phyloP scores from a whole-genome alignment of 257 asterid genomes.

The Solanum rostratum region DNA sequence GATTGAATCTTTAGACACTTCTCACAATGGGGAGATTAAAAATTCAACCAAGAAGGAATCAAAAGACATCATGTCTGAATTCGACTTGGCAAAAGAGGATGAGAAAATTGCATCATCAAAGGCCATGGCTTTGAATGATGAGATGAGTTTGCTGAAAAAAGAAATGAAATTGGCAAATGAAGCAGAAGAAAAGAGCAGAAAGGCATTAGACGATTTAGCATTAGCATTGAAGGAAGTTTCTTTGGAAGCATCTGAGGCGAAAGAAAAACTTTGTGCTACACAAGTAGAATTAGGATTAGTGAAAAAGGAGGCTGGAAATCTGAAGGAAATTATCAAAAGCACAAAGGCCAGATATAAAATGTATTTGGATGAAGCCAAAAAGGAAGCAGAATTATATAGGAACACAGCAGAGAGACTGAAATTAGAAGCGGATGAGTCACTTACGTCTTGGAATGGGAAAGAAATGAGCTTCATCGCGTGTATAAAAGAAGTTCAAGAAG shows the following conservation, averaged over 20 bases:
- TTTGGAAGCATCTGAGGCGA: conserved; percentile 31
- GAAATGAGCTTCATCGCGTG: conserved; percentile 65
- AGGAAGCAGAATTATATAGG: conserved; percentile 41
- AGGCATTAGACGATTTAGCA: conserved; percentile 83
- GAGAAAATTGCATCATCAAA: not conserved
- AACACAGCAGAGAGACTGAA: conserved; percentile 29
- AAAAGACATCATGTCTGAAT: conserved; percentile 7
- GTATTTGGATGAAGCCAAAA: conserved; percentile 26
- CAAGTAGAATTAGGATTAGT: not conserved
- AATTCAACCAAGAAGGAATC: not conserved
- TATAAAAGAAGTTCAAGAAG: conserved; percentile 62
- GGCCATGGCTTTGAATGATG: conserved; percentile 5
- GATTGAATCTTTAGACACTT: conserved; percentile 9
- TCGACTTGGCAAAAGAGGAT: conserved; percentile 16
- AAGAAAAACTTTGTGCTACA: conserved; percentile 1
- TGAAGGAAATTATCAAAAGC: conserved; percentile 23
- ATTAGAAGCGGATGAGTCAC: conserved; percentile 34
- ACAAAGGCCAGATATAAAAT: conserved; percentile 22
- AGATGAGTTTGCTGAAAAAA: conserved; percentile 26
- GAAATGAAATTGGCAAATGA: conserved; percentile 29
- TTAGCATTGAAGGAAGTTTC: conserved; percentile 66
- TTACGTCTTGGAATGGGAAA: conserved; percentile 72
- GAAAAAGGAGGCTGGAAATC: conserved; percentile 22
- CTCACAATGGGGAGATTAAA: not conserved
- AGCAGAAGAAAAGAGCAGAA: conserved; percentile 32